Base-by-base conservation (phyloP, 2,329 filamentous ascomycete genomes). In the Xylariaceae sp. region DNA sequence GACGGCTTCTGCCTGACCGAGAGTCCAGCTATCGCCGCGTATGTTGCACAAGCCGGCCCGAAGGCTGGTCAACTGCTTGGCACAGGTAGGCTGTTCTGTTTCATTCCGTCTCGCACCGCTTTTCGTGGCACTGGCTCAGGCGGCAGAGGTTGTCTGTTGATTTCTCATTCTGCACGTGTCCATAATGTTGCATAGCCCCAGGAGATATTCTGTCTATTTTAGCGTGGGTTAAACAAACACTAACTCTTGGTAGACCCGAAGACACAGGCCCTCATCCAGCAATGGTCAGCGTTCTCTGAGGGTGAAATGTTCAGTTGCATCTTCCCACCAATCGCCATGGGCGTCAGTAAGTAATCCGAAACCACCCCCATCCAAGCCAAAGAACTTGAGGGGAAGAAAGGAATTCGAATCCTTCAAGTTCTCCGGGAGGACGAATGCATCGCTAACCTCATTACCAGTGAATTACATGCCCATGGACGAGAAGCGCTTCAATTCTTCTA, bases 1-100 rank as follows among this genome's bases (percentile, higher is more conserved):
- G 76, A 80, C 59, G 78, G 78, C 39, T 73, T 79, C 63, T 66
- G 58, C 59, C 44, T 82, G 23, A 62, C 72, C 53, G 79, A 81
- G 58, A 71, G 72, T 29, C 70, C 72, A 29, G 79, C 79, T 45
- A 81, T 82, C 61, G 68, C 70, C n/a, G 67, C 66, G 35, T 80
- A 77, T 65, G 53, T 80, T 33, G 76, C 77, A 37, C 73, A 73
- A 47, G 71, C 70, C 27, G 79, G 79, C 3, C 75, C 77, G 33
- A 67, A 68, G 46, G 70, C 71, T 6, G 62, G 57, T 4, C 77
- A 81, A 63, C 72, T 82, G 3, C 61, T 80, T 5, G 79, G 79
- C 20, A 16, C 20, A 41, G 57, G 57, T 58, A 50, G 37, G 44
- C 16, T 39, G 2, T 37, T 20, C 13, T 30, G 7, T 30, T 7